Evolutionary conservation across 163 green algal genomes (phyloP).

Genomic region (Chloromonas sp.): DNA sequence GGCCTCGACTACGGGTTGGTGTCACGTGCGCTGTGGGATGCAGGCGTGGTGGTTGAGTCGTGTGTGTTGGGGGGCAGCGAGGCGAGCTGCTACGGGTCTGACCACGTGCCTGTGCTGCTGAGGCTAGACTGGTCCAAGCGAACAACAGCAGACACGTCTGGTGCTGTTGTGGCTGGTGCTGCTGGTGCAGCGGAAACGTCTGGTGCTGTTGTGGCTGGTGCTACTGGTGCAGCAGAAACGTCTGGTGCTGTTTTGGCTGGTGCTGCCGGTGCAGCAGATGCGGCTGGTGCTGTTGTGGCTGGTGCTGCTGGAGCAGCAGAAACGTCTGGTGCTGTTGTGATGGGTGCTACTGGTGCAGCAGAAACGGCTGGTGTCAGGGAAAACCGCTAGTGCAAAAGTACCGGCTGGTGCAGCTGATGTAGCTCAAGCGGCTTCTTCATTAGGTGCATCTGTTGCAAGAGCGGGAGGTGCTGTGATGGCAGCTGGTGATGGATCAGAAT

Average conservation of each 20-base stretch:
- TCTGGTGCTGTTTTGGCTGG: neutral
- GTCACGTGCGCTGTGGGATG: neutral
- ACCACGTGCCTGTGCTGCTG: constrained; percentile 1
- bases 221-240: neutral
- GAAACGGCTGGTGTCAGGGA: too few species aligned
- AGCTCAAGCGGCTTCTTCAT: too few species aligned
- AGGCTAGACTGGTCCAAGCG: neutral
- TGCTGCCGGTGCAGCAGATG: neutral
- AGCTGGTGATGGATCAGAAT: too few species aligned
- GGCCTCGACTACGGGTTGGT: constrained; percentile 8
- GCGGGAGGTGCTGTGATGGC: too few species aligned
- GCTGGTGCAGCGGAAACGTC: neutral
- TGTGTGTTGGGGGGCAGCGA: neutral
- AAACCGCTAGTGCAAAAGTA: too few species aligned
- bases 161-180: neutral
- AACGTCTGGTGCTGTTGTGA: neutral
- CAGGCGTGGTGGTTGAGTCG: neutral
- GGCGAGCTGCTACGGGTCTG: neutral
- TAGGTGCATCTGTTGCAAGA: too few species aligned
- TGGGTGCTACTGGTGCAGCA: neutral
- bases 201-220: neutral
- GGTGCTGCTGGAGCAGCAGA: neutral
- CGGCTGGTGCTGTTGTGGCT: neutral
- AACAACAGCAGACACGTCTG: neutral
- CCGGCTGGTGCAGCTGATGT: too few species aligned